phyloP scores from a whole-genome alignment of 352 stramenopile species.

The Paralagenidium karlingii region DNA sequence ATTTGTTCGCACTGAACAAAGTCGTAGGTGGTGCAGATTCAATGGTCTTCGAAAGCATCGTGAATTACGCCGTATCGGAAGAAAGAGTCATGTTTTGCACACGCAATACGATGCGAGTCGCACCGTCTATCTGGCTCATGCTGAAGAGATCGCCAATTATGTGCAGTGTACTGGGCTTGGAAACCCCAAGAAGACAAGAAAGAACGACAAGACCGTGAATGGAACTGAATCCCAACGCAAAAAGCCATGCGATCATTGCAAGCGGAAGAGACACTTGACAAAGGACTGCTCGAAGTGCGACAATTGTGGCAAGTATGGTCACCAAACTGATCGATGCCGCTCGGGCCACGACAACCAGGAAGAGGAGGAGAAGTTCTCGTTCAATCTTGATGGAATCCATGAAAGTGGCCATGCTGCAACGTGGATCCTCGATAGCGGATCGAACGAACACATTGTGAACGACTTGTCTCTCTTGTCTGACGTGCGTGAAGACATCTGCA shows the following conservation, averaged over 20 bases:
- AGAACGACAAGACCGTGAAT: neutral
- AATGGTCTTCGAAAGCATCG: neutral
- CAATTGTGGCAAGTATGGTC: neutral
- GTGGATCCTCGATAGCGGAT: neutral
- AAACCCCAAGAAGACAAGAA: neutral
- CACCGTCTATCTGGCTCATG: neutral
- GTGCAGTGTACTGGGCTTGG: neutral
- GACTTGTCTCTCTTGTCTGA: neutral
- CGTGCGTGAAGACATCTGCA: neutral
- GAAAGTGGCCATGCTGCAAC: neutral
- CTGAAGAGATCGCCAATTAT: neutral
- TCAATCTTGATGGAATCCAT: neutral
- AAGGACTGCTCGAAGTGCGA: too few relatives aligned
- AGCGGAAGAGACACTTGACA: too few relatives aligned
- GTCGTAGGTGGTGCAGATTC: neutral
- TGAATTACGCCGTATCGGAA: neutral
- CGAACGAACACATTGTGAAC: neutral
- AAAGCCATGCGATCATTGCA: neutral
- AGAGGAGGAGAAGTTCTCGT: neutral
- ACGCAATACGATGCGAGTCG: neutral
- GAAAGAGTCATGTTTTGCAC: neutral
- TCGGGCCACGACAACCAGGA: neutral
- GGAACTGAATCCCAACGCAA: neutral
- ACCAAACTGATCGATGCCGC: neutral
- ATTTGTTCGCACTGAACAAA: neutral